Conservation (phyloP, 257 asterid genomes). For the Solanum pennellii region DNA sequence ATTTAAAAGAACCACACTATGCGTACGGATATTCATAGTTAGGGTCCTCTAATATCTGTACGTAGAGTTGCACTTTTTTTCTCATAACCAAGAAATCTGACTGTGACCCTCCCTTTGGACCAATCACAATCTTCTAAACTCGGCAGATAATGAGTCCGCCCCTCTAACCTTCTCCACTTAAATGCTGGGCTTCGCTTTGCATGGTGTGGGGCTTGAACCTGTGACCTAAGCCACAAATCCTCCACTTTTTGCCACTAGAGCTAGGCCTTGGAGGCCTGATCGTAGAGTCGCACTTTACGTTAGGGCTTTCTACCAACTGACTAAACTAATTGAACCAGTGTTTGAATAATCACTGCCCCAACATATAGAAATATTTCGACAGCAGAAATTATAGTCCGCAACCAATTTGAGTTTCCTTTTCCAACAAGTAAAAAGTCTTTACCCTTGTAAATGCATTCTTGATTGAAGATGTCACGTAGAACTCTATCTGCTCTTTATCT, state of each 20-base stretch:
- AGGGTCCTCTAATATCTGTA: not conserved
- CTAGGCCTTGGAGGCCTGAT: not conserved
- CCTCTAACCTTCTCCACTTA: no score
- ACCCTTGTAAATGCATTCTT: constrained; percentile 82
- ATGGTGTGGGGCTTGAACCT: no score
- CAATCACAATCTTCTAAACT: no score
- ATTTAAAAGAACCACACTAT: not conserved
- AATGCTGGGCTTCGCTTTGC: no score
- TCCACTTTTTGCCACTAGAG: no score
- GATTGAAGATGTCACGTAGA: constrained; percentile 66
- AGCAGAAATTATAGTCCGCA: not conserved
- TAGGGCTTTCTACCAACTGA: not conserved
- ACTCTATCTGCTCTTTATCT: constrained; percentile 80
- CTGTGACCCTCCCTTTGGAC: no score
- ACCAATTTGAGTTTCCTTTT: not conserved
- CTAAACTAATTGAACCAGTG: not conserved
- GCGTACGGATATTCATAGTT: not conserved
- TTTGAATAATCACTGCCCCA: not conserved
- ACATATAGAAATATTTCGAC: not conserved
- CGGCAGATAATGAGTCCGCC: no score
- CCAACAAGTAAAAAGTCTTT: not conserved
- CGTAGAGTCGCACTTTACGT: not conserved
- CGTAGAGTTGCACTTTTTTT: not conserved
- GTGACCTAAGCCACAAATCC: no score
- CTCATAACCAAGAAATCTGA: no score